Conservation (phyloP, 345 rosid genomes). For the Sisymbrium irio region DNA sequence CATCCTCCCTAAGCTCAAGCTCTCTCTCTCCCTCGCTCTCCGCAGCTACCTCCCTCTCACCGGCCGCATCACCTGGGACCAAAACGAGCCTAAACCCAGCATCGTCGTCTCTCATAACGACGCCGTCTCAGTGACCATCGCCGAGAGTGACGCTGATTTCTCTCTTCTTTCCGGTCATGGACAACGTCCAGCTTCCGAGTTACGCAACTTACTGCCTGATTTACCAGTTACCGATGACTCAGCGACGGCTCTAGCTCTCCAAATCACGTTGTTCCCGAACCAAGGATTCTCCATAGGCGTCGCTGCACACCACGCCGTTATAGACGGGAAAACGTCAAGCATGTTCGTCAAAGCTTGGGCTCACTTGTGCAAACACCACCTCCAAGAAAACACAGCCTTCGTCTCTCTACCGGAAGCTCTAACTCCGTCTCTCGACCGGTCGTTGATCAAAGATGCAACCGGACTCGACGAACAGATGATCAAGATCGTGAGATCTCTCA, state of each 20-base stretch:
- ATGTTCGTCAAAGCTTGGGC: constrained; percentile 39
- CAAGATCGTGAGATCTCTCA: background rate
- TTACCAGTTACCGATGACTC: constrained; percentile 3
- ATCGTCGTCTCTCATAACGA: constrained; percentile 23
- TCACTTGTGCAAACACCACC: constrained; percentile 15
- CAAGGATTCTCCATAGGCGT: constrained; percentile 27
- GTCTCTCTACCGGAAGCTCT: constrained; percentile 3
- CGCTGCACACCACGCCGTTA: constrained; percentile 11
- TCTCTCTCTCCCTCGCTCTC: constrained; percentile 37
- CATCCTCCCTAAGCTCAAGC: constrained; percentile 38
- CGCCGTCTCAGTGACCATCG: constrained; percentile 30
- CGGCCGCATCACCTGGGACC: constrained; percentile 31
- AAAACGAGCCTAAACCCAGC: constrained; percentile 13
- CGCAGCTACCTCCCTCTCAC: constrained; percentile 34
- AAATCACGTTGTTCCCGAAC: constrained; percentile 31
- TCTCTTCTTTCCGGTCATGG: constrained; percentile 9
- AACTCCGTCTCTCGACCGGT: constrained; percentile 30
- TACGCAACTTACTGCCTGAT: constrained; percentile 5
- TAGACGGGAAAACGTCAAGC: constrained; percentile 22
- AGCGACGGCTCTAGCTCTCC: constrained; percentile 9
- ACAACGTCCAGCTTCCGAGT: constrained; percentile 1
- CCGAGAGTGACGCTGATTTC: constrained; percentile 24
- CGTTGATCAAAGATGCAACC: background rate
- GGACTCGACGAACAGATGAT: constrained; percentile 26
- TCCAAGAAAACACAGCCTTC: background rate